phyloP scores from a whole-genome alignment of 73 alveolate species.

The Uronychia setigera region DNA sequence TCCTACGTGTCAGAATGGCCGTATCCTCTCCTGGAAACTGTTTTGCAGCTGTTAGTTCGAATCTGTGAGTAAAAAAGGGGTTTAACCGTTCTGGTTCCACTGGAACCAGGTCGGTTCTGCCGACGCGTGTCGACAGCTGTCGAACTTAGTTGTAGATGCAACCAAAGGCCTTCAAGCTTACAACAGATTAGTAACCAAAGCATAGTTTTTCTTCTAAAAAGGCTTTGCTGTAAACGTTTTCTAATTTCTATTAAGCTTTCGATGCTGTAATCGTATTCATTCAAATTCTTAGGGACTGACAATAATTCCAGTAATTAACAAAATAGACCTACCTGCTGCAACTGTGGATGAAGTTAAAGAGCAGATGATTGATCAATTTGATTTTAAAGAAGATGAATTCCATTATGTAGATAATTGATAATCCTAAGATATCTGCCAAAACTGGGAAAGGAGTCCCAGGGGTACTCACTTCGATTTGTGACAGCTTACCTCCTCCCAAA shows the following conservation, averaged over 20 bases:
- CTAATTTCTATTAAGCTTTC: constrained; percentile 84
- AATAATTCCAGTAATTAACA: constrained; percentile 85
- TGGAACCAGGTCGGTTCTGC: too few relatives aligned
- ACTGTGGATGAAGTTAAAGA: constrained; percentile 68
- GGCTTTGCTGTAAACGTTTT: too few relatives aligned
- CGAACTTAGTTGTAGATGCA: constrained; percentile 94
- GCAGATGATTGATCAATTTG: constrained; percentile 61
- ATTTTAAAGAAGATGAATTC: constrained; percentile 37
- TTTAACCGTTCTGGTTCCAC: too few relatives aligned
- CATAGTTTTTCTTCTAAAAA: too few relatives aligned
- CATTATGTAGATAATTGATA: constrained; percentile 28
- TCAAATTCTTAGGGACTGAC: constrained; percentile 35
- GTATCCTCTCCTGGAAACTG: too few relatives aligned
- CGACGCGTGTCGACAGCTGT: too few relatives aligned
- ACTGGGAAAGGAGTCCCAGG: constrained; percentile 76
- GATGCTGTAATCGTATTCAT: constrained; percentile 56
- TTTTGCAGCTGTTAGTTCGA: too few relatives aligned
- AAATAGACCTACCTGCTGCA: constrained; percentile 82
- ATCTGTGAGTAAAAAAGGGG: too few relatives aligned
- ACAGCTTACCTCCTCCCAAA: not conserved
- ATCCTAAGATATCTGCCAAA: constrained; percentile 66
- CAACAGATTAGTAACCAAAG: too few relatives aligned
- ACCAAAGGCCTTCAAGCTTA: constrained; percentile 92
- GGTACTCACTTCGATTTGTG: not conserved
- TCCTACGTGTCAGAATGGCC: too few relatives aligned